Evolutionary conservation across 768 basidiomycete genomes (phyloP).

Genomic region (Macrolepiota albuminosa): DNA sequence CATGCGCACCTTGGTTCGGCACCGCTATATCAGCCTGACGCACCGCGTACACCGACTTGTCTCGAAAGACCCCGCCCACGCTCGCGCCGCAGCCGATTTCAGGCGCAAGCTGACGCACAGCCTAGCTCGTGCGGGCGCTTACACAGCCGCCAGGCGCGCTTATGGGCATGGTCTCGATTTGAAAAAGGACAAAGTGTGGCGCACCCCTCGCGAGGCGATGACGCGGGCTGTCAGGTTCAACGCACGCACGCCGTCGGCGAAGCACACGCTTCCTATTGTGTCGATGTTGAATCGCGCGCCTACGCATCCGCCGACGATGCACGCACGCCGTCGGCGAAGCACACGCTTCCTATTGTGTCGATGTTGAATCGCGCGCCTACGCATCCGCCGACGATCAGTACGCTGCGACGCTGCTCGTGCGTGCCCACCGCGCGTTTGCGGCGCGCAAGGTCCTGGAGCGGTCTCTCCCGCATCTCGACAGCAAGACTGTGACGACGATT

Average conservation of each 20-base stretch:
- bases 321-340: conserved; percentile 12
- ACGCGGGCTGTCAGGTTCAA: conserved; percentile 22
- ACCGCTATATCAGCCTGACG: conserved; percentile 34
- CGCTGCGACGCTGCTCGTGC: conserved; percentile 34
- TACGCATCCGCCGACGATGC: conserved; percentile 21
- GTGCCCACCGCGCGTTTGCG: conserved; percentile 35
- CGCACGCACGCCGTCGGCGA: conserved; percentile 12
- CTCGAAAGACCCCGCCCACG: conserved; percentile 10
- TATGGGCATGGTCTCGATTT: conserved; percentile 10
- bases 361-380: conserved; percentile 21
- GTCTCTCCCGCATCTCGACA: conserved; percentile 23
- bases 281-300: conserved; percentile 21
- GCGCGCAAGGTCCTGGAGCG: conserved; percentile 39
- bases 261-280: conserved; percentile 17
- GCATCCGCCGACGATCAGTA: conserved; percentile 22
- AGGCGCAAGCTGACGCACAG: conserved; percentile 25
- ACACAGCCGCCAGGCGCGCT: conserved; percentile 19
- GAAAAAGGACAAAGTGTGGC: conserved; percentile 1
- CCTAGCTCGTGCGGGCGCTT: conserved; percentile 28
- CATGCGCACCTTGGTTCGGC: conserved; percentile 33
- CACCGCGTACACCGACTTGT: conserved; percentile 23
- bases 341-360: conserved; percentile 18
- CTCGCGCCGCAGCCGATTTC: conserved; percentile 21
- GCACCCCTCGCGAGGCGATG: conserved; percentile 21
- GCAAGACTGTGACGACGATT: conserved; percentile 32